Evolutionary conservation across 2,329 filamentous ascomycete genomes (phyloP).

Genomic region (Verticillium zaregamsianum): DNA sequence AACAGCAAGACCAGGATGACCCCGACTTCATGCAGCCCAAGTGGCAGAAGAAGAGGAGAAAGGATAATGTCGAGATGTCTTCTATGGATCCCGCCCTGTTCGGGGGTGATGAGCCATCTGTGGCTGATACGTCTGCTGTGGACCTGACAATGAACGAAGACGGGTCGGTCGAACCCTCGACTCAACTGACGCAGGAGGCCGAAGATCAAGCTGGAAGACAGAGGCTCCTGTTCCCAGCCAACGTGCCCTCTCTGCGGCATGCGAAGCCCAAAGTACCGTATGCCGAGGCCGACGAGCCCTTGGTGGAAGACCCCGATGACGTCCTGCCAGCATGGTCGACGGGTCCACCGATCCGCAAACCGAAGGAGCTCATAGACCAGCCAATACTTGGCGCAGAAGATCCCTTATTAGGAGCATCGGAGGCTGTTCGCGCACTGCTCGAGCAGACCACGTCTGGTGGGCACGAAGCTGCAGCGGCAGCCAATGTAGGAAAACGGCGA

Average conservation of each 20-base stretch:
- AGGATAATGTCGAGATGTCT: conserved; percentile 19
- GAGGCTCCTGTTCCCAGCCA: conserved; percentile 17
- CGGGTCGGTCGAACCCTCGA: conserved; percentile 12
- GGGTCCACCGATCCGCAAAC: not conserved
- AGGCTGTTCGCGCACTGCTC: conserved; percentile 26
- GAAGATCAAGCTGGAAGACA: not conserved
- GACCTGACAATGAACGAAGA: conserved; percentile 12
- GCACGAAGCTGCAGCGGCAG: conserved; percentile 4
- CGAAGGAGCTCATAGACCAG: not conserved
- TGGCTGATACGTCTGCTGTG: conserved; percentile 5
- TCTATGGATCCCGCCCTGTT: conserved; percentile 51
- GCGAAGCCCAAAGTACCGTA: conserved; percentile 50
- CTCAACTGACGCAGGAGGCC: conserved; percentile 4
- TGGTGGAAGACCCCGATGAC: conserved; percentile 38
- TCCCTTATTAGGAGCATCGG: conserved; percentile 20
- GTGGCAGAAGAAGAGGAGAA: conserved; percentile 35
- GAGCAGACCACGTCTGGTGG: conserved; percentile 10
- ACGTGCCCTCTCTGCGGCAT: conserved; percentile 46
- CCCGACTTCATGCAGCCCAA: conserved; percentile 47
- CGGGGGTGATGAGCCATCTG: conserved; percentile 11
- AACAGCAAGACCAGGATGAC: conserved; percentile 47
- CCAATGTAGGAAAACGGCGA: conserved; percentile 12
- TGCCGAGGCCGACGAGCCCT: conserved; percentile 38
- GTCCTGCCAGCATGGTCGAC: conserved; percentile 18
- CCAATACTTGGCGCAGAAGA: not conserved